Conservation (phyloP, 306 rosid genomes). For the Gastrolobium bilobum region DNA sequence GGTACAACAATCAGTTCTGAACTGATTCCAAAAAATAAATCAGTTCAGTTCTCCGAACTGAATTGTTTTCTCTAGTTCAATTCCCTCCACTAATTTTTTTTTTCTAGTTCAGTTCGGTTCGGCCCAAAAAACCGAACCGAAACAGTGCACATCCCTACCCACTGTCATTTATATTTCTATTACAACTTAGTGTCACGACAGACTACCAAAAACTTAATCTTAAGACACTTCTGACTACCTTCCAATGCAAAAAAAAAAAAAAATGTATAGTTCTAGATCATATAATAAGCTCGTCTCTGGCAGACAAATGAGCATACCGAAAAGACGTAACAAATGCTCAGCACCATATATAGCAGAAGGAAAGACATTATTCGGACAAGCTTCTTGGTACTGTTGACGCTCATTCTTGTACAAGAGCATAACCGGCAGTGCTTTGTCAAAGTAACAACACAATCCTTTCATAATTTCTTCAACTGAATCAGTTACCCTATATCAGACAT, state of each 20-base stretch:
- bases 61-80: too few species aligned
- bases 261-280: not conserved
- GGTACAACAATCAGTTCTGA: too few species aligned
- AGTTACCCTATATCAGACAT: conserved; percentile 60
- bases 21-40: too few species aligned
- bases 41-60: too few species aligned
- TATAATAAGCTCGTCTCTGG: conserved; percentile 27
- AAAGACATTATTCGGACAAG: conserved; percentile 54
- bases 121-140: too few species aligned
- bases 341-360: conserved; percentile 91
- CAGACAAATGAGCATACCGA: conserved; percentile 63
- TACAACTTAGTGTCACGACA: not conserved
- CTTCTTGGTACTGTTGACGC: conserved; percentile 77
- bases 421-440: conserved; percentile 84
- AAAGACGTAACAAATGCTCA: conserved; percentile 91
- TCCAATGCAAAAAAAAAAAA: conserved; percentile 11
- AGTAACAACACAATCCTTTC: conserved; percentile 80
- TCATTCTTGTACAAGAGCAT: conserved; percentile 85
- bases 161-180: not conserved
- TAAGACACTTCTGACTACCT: not conserved
- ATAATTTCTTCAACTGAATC: conserved; percentile 70
- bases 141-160: too few species aligned
- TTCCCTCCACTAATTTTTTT: too few species aligned
- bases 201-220: not conserved
- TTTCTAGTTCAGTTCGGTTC: too few species aligned